Evolutionary conservation across 2,329 filamentous ascomycete genomes (phyloP).

Genomic region (Chaetomium sp.): DNA sequence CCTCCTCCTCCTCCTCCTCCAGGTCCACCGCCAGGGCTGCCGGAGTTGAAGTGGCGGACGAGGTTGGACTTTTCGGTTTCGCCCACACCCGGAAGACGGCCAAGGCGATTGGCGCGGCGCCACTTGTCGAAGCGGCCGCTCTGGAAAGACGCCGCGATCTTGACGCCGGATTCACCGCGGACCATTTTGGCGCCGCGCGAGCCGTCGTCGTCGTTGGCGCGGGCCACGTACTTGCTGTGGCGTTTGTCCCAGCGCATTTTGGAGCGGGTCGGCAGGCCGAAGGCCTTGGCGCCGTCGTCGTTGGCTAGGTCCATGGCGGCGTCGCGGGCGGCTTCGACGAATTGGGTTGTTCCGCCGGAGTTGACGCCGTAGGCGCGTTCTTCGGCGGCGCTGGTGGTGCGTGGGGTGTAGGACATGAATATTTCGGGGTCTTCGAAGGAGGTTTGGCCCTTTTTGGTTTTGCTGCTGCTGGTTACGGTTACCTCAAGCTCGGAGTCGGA

Average conservation of each 20-base stretch:
- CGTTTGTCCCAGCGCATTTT: conserved; percentile 97
- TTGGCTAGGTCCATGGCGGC: conserved; percentile 89
- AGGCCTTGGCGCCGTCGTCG: conserved; percentile 74
- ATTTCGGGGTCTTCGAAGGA: conserved; percentile 79
- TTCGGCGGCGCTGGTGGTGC: conserved; percentile 72
- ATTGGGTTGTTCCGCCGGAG: conserved; percentile 66
- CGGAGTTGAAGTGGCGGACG: conserved; percentile 24
- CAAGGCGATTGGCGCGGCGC: conserved; percentile 79
- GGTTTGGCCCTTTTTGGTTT: conserved; percentile 48
- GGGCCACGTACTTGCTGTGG: conserved; percentile 86
- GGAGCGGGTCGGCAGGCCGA: conserved; percentile 67
- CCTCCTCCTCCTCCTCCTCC: conserved; percentile 27
- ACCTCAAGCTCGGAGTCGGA: conserved; percentile 60
- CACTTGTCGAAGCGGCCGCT: conserved; percentile 90
- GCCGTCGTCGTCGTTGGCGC: conserved; percentile 91
- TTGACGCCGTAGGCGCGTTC: conserved; percentile 92
- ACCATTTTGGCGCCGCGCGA: conserved; percentile 67
- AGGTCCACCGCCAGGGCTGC: not conserved
- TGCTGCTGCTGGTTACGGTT: conserved; percentile 57
- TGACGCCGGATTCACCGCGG: conserved; percentile 84
- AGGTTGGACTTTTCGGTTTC: conserved; percentile 59
- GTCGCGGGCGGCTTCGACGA: conserved; percentile 78
- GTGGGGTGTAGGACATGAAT: conserved; percentile 94
- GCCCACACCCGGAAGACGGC: conserved; percentile 71
- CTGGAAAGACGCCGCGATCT: conserved; percentile 90